Percentiles rank a stretch among this genome's conserved stretches.
Conservation (phyloP, 2,329 filamentous ascomycete species). For the Fusarium sp. region DNA sequence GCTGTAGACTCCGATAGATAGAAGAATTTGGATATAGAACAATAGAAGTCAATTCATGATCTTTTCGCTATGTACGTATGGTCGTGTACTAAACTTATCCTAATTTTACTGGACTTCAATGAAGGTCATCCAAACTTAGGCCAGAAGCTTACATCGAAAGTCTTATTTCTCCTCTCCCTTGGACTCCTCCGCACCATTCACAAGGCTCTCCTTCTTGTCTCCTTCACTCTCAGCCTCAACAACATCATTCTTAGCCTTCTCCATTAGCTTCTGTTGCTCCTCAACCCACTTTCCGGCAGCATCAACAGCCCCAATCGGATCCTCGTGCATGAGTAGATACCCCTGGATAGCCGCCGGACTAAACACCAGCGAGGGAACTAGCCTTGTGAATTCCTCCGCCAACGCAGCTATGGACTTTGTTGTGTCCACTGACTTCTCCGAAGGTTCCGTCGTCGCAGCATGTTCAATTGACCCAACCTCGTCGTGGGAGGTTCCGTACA, state of each 20-base stretch:
- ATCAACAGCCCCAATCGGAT: constrained; percentile 13
- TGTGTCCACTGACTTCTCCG: not conserved
- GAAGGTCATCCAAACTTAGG: not conserved
- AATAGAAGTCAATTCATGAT: not conserved
- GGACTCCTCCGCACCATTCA: not conserved
- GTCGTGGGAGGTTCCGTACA: constrained; percentile 1
- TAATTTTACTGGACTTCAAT: not conserved
- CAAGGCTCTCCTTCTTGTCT: not conserved
- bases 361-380: constrained; percentile 18
- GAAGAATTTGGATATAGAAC: not conserved
- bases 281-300: constrained; percentile 6
- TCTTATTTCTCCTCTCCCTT: not conserved
- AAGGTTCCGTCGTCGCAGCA: not conserved
- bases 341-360: constrained; percentile 33
- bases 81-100: not conserved
- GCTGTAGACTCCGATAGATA: constrained; percentile 32
- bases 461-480: not conserved
- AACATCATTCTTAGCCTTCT: not conserved
- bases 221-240: not conserved
- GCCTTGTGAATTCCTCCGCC: constrained; percentile 8
- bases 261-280: not conserved
- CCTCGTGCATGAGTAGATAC: constrained; percentile 22
- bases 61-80: not conserved
- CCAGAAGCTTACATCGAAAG: not conserved
- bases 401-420: not conserved